Percentiles rank a stretch among this genome's conserved stretches.
Conservation (phyloP, 495 filamentous ascomycete genomes). For the Acidiella bohemica region DNA sequence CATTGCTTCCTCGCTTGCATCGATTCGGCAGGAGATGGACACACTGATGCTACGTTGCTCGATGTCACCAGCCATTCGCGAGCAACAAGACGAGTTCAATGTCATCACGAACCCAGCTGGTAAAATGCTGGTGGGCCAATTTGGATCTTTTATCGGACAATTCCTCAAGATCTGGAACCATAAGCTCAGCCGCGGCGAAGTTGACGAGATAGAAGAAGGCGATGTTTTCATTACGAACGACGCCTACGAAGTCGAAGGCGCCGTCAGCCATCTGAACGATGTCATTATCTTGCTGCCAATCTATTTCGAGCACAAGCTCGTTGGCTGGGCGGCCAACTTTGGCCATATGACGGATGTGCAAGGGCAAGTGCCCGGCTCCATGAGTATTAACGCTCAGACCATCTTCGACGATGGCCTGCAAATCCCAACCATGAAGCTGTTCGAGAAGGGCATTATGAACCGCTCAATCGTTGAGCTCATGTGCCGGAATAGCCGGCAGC, state of each 20-base stretch:
- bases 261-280: slow-evolving; percentile 38
- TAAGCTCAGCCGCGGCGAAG: slow-evolving; percentile 9
- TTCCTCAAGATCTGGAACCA: slow-evolving; percentile 34
- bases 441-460: slow-evolving; percentile 33
- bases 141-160: slow-evolving; percentile 38
- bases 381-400: slow-evolving; percentile 39
- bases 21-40: slow-evolving; percentile 39
- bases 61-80: slow-evolving; percentile 40
- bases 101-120: slow-evolving; percentile 37
- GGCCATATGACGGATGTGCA: slow-evolving; percentile 40
- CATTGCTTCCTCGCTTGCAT: slow-evolving; percentile 34
- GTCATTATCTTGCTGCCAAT: slow-evolving; percentile 37
- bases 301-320: slow-evolving; percentile 31
- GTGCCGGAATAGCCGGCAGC: slow-evolving; percentile 37
- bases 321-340: slow-evolving; percentile 39
- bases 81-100: slow-evolving; percentile 42
- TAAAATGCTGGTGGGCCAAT: slow-evolving; percentile 40
- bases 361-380: slow-evolving; percentile 38
- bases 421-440: slow-evolving; percentile 39
- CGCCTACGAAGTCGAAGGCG: slow-evolving; percentile 37
- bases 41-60: slow-evolving; percentile 38
- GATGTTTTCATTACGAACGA: slow-evolving; percentile 42
- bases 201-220: slow-evolving; percentile 34
- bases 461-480: slow-evolving; percentile 33
- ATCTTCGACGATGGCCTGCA: slow-evolving; percentile 41